Percentiles rank a stretch among this genome's conserved stretches.
Conservation (phyloP, 805 yeast species). For the Wickerhamomyces chambardii region DNA sequence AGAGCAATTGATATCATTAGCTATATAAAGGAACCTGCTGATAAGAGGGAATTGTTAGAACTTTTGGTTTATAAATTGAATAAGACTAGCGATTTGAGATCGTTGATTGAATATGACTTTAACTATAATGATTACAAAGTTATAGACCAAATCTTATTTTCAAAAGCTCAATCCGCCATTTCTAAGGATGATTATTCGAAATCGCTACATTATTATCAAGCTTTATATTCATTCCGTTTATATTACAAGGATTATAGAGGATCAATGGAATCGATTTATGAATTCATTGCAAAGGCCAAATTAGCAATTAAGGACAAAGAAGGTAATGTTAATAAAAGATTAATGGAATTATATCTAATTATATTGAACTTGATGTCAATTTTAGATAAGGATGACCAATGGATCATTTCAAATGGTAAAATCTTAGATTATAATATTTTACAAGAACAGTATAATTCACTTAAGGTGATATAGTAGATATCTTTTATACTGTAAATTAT, state of each 20-base stretch:
- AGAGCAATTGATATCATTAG: constrained; percentile 25
- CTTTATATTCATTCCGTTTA: constrained; percentile 41
- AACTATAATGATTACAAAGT: constrained; percentile 26
- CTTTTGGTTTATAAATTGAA: constrained; percentile 29
- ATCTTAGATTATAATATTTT: constrained; percentile 11
- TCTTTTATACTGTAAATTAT: too few species aligned
- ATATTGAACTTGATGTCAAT: constrained; percentile 30
- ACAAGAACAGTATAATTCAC: constrained; percentile 5
- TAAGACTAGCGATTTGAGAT: constrained; percentile 27
- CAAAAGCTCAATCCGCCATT: constrained; percentile 10
- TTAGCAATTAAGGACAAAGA: background rate
- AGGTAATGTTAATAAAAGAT: constrained; percentile 5
- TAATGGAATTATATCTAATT: constrained; percentile 27
- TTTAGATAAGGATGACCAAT: constrained; percentile 27
- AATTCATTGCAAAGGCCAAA: constrained; percentile 20
- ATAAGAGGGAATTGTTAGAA: constrained; percentile 16
- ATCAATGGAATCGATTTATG: constrained; percentile 32
- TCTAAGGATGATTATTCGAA: constrained; percentile 17
- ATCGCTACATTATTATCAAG: constrained; percentile 35
- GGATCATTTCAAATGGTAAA: constrained; percentile 24
- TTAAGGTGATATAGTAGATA: too few species aligned
- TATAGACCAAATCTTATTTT: constrained; percentile 32
- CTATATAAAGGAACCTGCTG: constrained; percentile 9
- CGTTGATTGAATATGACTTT: constrained; percentile 33
- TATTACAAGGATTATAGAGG: constrained; percentile 42